phyloP scores from a whole-genome alignment of 768 basidiomycete species.

The Leccinum fibrillosum region DNA sequence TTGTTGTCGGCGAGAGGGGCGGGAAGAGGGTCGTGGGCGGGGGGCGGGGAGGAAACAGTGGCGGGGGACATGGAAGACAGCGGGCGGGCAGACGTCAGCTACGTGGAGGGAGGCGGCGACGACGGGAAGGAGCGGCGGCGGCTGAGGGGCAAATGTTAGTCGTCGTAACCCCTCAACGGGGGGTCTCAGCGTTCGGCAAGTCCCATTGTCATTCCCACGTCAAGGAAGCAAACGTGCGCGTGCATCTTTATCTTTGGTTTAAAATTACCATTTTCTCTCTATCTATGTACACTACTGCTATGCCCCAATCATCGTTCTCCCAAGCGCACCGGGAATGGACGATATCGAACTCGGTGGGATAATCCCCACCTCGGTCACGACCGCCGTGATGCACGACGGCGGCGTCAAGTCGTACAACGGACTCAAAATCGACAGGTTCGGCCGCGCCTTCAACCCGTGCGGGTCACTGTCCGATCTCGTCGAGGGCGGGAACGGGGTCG shows the following conservation, averaged over 20 bases:
- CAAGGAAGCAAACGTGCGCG: conserved; percentile 23
- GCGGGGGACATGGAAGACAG: conserved; percentile 26
- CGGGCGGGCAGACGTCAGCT: conserved; percentile 6
- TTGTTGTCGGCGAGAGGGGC: conserved; percentile 12
- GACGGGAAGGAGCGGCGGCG: conserved; percentile 2
- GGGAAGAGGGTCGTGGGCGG: conserved; percentile 8
- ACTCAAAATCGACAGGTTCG: conserved; percentile 74
- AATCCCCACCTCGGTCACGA: conserved; percentile 95
- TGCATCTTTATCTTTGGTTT: not conserved
- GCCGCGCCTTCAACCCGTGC: conserved; percentile 30
- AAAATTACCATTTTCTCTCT: not conserved
- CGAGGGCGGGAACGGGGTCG: conserved; percentile 23
- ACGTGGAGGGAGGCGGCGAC: conserved; percentile 8
- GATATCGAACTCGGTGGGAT: conserved; percentile 92
- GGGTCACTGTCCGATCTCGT: conserved; percentile 4
- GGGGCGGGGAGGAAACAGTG: conserved; percentile 2
- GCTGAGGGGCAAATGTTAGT: conserved; percentile 1
- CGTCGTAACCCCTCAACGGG: conserved; percentile 5
- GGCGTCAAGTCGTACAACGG: conserved; percentile 95
- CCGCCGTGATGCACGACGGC: conserved; percentile 87
- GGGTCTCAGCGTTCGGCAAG: conserved; percentile 9
- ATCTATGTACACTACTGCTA: conserved; percentile 1
- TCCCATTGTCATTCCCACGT: conserved; percentile 10
- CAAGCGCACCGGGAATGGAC: conserved; percentile 72
- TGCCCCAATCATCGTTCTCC: conserved; percentile 23